Conservation (phyloP, 345 rosid species). For the Aegle marmelos region DNA sequence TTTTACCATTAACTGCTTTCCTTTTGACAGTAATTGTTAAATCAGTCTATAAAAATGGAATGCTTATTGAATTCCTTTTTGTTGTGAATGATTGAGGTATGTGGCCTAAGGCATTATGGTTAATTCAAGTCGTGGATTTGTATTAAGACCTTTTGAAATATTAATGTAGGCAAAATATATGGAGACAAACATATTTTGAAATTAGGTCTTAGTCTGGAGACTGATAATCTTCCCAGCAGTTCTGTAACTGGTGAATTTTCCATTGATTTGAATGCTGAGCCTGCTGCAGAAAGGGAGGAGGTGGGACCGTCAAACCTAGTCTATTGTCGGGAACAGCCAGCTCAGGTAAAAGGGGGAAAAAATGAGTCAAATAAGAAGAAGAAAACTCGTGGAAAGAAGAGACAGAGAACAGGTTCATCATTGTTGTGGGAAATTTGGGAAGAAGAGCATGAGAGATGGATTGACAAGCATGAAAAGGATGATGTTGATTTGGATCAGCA, state of each 20-base stretch:
- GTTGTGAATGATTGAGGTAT: neutral
- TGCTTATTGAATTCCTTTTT: neutral
- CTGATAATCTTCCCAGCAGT: neutral
- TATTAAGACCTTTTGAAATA: neutral
- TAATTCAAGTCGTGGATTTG: neutral
- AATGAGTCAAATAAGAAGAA: slow-evolving; percentile 13
- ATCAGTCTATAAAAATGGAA: neutral
- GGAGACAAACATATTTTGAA: neutral
- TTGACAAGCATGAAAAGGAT: slow-evolving; percentile 43
- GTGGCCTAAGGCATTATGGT: neutral
- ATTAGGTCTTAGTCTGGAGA: slow-evolving; percentile 10
- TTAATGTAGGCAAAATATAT: slow-evolving; percentile 21
- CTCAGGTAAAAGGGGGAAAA: neutral
- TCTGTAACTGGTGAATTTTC: neutral
- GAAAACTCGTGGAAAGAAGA: slow-evolving; percentile 25
- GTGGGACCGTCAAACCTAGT: neutral
- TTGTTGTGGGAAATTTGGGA: slow-evolving; percentile 83
- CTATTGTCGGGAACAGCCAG: slow-evolving; percentile 6
- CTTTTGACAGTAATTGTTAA: neutral
- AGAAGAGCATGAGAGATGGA: slow-evolving; percentile 60
- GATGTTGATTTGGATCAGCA: slow-evolving; percentile 62
- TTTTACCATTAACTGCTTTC: neutral
- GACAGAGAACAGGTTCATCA: slow-evolving; percentile 25
- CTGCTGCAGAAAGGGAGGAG: slow-evolving; percentile 10
- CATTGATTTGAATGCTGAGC: slow-evolving; percentile 7